Evolutionary conservation across 2,329 filamentous ascomycete genomes (phyloP), one percentile per base, ranked within the genome.

Genomic region (Aureobasidium melanogenum): DNA sequence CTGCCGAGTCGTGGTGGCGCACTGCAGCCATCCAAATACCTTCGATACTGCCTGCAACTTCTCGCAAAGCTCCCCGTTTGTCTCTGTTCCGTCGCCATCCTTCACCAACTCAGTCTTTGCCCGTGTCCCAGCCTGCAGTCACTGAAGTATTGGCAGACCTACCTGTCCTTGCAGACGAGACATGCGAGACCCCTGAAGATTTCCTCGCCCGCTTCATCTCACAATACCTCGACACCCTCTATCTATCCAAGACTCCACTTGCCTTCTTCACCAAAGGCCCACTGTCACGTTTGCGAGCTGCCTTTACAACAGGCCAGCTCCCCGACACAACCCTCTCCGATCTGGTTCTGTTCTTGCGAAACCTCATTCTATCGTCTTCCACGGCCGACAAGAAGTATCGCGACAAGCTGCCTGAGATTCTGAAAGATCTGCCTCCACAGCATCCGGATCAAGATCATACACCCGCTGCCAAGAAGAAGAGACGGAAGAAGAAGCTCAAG

Each of bases 201-300:
- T 68, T 77, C 79, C 84, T 74, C 84, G 86, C 61, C 81, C 84
- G 64, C 6, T 62, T 72, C 17, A 65, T 70, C 2, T 69, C 70
- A 26, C 69, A 74, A 50, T 75, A 74, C 62, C 68, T 80, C 22
- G 76, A 79, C 15, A 72, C 76, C 34, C 66, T 80, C 64, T 80
- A 82, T 70, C 66, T 76, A 12, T 75, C 71, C 9, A 74, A 89
- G 81, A 89, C 88, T 36, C 90, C 89, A 3, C 76, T 93, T 61
- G 89, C 89, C 62, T 94, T 92, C 72, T 92, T 93, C 73, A 87
- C 87, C 22, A 94, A 94, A 75, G 89, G 89, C 0, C 88, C 89
- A 1, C 76, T 94, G 22, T 89, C 89, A 47, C 82, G 88, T 66
- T 86, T 88, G 48, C 83, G 89, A 63, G 87, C 86, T 50, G 82